These are phyloP conservation scores for Ceratobasidium sp. DNA, from an alignment of 1,284 basidiomycete genomes.

Conservation along the genomic window DNA sequence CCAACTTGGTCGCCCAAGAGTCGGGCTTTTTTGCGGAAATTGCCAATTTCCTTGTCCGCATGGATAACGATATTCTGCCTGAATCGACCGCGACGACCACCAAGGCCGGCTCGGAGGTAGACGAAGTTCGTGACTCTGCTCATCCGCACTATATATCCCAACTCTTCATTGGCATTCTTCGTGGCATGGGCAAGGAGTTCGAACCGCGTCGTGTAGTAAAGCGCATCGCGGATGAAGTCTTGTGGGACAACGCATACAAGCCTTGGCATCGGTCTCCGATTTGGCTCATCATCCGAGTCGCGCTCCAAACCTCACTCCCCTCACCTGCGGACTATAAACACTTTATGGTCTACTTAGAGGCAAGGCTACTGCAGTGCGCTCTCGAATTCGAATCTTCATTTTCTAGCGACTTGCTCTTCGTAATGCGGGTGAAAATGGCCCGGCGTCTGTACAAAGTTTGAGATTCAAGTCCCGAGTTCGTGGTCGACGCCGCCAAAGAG, in stretches of 20 bases:
- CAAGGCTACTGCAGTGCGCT: slow-evolving; percentile 49
- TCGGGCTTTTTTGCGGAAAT: slow-evolving; percentile 52
- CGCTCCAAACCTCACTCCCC: slow-evolving; percentile 58
- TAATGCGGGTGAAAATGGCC: slow-evolving; percentile 55
- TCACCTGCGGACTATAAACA: slow-evolving; percentile 57
- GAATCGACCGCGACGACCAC: slow-evolving; percentile 45
- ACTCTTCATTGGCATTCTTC: slow-evolving; percentile 58
- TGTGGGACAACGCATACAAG: slow-evolving; percentile 54
- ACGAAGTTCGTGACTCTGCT: slow-evolving; percentile 52
- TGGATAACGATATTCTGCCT: slow-evolving; percentile 49
- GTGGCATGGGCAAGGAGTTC: slow-evolving; percentile 50
- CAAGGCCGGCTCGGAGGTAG: slow-evolving; percentile 50
- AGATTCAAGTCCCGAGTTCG: slow-evolving; percentile 45
- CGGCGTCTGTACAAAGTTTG: slow-evolving; percentile 57
- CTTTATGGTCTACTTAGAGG: slow-evolving; percentile 60
- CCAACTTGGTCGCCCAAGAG: slow-evolving; percentile 47
- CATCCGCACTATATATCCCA: slow-evolving; percentile 59
- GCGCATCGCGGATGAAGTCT: slow-evolving; percentile 59
- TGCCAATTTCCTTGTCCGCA: slow-evolving; percentile 53
- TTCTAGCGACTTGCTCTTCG: slow-evolving; percentile 54
- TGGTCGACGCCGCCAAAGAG: slow-evolving; percentile 46
- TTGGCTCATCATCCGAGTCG: slow-evolving; percentile 61
- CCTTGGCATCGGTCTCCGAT: slow-evolving; percentile 62
- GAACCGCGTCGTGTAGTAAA: slow-evolving; percentile 54
- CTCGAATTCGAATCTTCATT: slow-evolving; percentile 16